These are phyloP conservation scores for Hysterium pulicare DNA, from an alignment of 2,329 filamentous ascomycete genomes.

Conservation along the genomic window DNA sequence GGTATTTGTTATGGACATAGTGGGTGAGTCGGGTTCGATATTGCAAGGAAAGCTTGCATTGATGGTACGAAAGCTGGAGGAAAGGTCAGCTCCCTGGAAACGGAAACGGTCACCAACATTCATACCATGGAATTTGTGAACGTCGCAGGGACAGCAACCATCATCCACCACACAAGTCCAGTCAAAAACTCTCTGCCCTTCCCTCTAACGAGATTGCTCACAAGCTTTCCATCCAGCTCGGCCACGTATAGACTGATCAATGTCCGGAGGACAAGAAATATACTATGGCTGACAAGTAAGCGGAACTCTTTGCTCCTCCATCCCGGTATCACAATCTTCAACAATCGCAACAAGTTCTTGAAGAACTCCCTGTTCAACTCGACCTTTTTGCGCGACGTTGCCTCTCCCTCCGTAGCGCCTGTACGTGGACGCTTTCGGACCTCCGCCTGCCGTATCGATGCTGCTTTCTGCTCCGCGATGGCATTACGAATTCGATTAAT, in stretches of 20 bases:
- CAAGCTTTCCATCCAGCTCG: slow-evolving; percentile 88
- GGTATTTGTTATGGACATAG: slow-evolving; percentile 90
- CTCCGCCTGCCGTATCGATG: slow-evolving; percentile 65
- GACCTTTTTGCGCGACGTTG: slow-evolving; percentile 66
- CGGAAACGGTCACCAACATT: slow-evolving; percentile 6
- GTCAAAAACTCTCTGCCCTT: slow-evolving; percentile 86
- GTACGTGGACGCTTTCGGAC: slow-evolving; percentile 50
- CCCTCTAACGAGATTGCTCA: slow-evolving; percentile 87
- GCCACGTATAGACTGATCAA: slow-evolving; percentile 94
- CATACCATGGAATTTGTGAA: slow-evolving; percentile 98
- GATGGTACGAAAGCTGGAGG: slow-evolving; percentile 82
- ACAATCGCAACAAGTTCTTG: slow-evolving; percentile 69
- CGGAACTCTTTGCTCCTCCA: slow-evolving; percentile 86
- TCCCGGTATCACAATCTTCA: slow-evolving; percentile 85
- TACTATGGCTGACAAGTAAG: slow-evolving; percentile 82
- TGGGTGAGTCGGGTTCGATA: slow-evolving; percentile 94
- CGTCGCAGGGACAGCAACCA: slow-evolving; percentile 90
- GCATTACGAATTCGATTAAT: slow-evolving; percentile 84
- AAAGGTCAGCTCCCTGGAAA: slow-evolving; percentile 14
- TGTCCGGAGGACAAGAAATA: slow-evolving; percentile 87
- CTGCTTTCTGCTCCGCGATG: slow-evolving; percentile 88
- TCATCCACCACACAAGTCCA: slow-evolving; percentile 96
- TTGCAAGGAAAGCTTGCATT: slow-evolving; percentile 87
- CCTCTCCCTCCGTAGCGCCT: slow-evolving; percentile 32
- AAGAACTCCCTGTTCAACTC: slow-evolving; percentile 89